Evolutionary conservation across 1,284 basidiomycete species (phyloP).

Genomic region (Tylopilus orsonianus): DNA sequence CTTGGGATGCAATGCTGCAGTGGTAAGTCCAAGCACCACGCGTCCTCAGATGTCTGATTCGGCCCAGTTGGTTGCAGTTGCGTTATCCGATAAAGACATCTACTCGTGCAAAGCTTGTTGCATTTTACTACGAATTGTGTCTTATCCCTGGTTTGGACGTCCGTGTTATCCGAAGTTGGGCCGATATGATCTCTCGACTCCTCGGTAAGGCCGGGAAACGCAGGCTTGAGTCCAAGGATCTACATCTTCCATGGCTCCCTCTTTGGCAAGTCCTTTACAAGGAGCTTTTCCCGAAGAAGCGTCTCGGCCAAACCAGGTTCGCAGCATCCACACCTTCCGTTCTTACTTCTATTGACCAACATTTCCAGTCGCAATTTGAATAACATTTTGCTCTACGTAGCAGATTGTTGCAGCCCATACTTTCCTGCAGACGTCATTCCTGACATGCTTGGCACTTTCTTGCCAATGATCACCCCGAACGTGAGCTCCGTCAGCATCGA

Average conservation of each 20-base stretch:
- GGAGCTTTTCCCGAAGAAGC: constrained; percentile 62
- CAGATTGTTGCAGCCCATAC: constrained; percentile 81
- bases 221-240: constrained; percentile 53
- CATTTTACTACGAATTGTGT: constrained; percentile 84
- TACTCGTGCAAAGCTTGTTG: constrained; percentile 76
- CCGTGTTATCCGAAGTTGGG: constrained; percentile 56
- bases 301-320: constrained; percentile 34
- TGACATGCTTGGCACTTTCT: constrained; percentile 85
- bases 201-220: constrained; percentile 41
- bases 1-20: constrained; percentile 72
- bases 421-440: constrained; percentile 88
- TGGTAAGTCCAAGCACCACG: constrained; percentile 47
- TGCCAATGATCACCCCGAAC: constrained; percentile 42
- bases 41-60: constrained; percentile 6
- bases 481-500: constrained; percentile 16
- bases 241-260: constrained; percentile 62
- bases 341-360: constrained; percentile 10
- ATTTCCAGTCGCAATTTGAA: constrained; percentile 30
- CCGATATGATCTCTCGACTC: constrained; percentile 53
- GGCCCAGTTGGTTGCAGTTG: constrained; percentile 74
- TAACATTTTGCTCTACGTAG: constrained; percentile 57
- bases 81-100: constrained; percentile 76
- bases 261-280: constrained; percentile 60
- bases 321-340: constrained; percentile 46
- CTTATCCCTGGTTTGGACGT: constrained; percentile 73